These are phyloP conservation scores for Heterobasidion irregulare DNA, from an alignment of 1,284 basidiomycete species.

Conservation along the genomic window DNA sequence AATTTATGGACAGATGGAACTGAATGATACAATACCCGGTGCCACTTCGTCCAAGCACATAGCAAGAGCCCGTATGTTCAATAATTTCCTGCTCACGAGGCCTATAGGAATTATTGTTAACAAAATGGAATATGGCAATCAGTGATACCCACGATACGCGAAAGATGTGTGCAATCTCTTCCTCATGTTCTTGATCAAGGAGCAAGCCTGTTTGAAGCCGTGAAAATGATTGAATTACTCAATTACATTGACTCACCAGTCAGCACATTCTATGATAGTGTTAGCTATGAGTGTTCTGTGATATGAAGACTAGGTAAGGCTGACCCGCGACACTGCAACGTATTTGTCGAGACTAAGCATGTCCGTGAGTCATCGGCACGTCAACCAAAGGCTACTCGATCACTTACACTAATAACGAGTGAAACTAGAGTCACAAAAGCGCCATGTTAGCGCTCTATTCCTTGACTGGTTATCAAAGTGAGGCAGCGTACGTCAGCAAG, in stretches of 20 bases:
- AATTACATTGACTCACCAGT: background rate
- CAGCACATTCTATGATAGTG: background rate
- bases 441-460: background rate
- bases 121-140: no score
- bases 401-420: conserved; percentile 38
- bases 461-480: background rate
- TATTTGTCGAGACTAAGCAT: conserved; percentile 1
- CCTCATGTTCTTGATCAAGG: conserved; percentile 12
- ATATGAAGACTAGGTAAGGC: background rate
- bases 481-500: conserved; percentile 20
- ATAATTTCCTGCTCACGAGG: conserved; percentile 46
- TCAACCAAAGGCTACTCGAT: background rate
- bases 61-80: conserved; percentile 48
- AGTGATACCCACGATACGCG: conserved; percentile 33
- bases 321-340: conserved; percentile 10
- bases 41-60: conserved; percentile 61
- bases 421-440: conserved; percentile 23
- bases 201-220: conserved; percentile 22
- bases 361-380: background rate
- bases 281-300: background rate
- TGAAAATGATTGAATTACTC: background rate
- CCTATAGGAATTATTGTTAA: conserved; percentile 20
- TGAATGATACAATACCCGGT: conserved; percentile 37
- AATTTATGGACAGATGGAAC: background rate
- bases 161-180: conserved; percentile 31